Evolutionary conservation across 768 basidiomycete species (phyloP).

Genomic region (Boletus insuetus): DNA sequence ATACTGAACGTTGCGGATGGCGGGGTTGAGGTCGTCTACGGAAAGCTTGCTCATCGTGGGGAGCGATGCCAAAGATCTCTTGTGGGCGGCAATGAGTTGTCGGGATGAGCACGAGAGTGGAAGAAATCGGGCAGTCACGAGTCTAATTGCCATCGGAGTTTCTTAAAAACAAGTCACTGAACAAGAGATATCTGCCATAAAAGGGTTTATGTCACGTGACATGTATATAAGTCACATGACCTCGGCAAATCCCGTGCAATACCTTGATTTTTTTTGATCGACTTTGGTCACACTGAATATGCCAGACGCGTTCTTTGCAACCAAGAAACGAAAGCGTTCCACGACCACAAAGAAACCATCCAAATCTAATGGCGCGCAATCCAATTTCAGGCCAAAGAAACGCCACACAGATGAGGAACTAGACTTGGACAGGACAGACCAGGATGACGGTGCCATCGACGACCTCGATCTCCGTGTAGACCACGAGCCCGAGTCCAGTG

Average conservation of each 20-base stretch:
- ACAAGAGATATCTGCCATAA: neutral
- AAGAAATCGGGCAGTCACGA: neutral
- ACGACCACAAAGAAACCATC: conserved; percentile 25
- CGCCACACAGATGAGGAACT: conserved; percentile 58
- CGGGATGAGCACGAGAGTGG: neutral
- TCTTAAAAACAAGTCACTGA: neutral
- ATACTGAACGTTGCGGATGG: conserved; percentile 86
- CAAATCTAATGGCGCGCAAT: conserved; percentile 26
- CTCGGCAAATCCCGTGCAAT: conserved; percentile 10
- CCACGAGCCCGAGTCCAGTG: conserved; percentile 57
- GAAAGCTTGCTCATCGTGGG: conserved; percentile 57
- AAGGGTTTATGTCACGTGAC: neutral
- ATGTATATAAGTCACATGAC: conserved; percentile 7
- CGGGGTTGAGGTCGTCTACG: conserved; percentile 73
- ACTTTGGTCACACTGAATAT: conserved; percentile 35
- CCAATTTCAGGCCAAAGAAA: conserved; percentile 23
- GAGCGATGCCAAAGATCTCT: conserved; percentile 1
- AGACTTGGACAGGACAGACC: conserved; percentile 56
- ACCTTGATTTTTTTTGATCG: conserved; percentile 22
- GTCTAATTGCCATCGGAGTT: conserved; percentile 12
- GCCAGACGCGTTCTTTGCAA: conserved; percentile 83
- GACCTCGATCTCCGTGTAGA: conserved; percentile 71
- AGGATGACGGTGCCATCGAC: conserved; percentile 54
- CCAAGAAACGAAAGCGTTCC: conserved; percentile 60
- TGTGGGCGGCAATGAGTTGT: conserved; percentile 1